phyloP scores from a whole-genome alignment of 1,139 yeast species.

The Saccharomyces pastorianus region DNA sequence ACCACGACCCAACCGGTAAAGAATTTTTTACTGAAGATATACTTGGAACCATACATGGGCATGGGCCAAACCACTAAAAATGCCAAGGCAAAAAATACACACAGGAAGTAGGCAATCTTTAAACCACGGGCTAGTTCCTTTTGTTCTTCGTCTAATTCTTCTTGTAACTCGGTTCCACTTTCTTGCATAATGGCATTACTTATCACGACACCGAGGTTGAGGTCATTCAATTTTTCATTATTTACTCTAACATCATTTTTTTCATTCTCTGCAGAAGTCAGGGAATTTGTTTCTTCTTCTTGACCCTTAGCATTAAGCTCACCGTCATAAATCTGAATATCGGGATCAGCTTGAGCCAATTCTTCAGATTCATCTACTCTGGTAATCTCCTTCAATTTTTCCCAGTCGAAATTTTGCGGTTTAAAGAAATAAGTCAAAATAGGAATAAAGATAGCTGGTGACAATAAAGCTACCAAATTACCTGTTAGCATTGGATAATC shows the following conservation, averaged over 20 bases:
- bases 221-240: conserved; percentile 34
- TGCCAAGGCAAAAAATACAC: conserved; percentile 49
- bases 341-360: conserved; percentile 23
- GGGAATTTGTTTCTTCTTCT: conserved; percentile 15
- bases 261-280: conserved; percentile 15
- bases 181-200: background rate
- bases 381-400: conserved; percentile 45
- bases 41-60: conserved; percentile 77
- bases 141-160: conserved; percentile 39
- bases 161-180: conserved; percentile 29
- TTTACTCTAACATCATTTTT: conserved; percentile 32
- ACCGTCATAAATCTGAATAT: conserved; percentile 26
- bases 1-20: conserved; percentile 82
- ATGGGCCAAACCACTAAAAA: conserved; percentile 73
- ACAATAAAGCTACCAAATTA: conserved; percentile 68
- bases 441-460: conserved; percentile 66
- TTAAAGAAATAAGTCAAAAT: conserved; percentile 54
- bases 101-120: conserved; percentile 47
- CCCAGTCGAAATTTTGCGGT: conserved; percentile 75
- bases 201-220: conserved; percentile 14
- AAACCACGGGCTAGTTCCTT: conserved; percentile 43
- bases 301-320: conserved; percentile 17
- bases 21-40: conserved; percentile 60
- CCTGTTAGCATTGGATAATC: conserved; percentile 84
- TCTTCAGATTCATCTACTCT: conserved; percentile 66